Base-by-base conservation (phyloP, 352 stramenopile genomes). In the Globisporangium abappressorium region DNA sequence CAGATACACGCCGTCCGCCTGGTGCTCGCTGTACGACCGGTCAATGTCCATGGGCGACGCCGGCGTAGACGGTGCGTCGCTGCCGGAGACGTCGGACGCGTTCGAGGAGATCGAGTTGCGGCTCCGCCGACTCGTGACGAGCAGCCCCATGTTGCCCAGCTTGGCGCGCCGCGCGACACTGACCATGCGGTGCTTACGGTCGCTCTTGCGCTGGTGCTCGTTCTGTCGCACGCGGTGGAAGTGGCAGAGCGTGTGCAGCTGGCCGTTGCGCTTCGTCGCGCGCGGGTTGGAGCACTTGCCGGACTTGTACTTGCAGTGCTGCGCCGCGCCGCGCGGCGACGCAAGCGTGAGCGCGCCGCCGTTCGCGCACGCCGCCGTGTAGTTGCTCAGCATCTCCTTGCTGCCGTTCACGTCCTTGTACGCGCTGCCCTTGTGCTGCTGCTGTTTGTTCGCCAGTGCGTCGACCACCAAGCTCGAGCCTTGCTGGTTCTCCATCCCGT, bases 221-320 rank as follows among this genome's bases (percentile, higher is more conserved):
- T 94, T 95, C 71, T 94, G 86, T 18, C 86, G 83, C 63, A 90
- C 75, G 64, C 88, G 82, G 63, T 95, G 88, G 70, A 94, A 95
- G 65, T 92, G 77, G 68, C 88, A 95, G 54, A 95, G 77, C 55
- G 86, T 95, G 70, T 94, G 88, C 55, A 93, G 72, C 65, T 93
- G 78, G 3, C 86, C 88, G 68, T 95, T 95, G 70, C 88, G 84
- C 76, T 95, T 95, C 60, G 84, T 89, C 41, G 86, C 88, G 62
- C 88, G 84, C 46, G 81, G 83, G 71, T 96, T 93, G 11, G 74
- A 79, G 74, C 88, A 95, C 75, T 93, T 92, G 72, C 84, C 81
- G 18, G 85, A 94, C 77, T 94, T 94, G 82, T 95, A 95, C 70
- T 92, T 92, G 77, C 88, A 95, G 20, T 89, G 74, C 47, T 90